A percentile compares a stretch with the other conserved stretches of the same genome.
Conservation (phyloP, 495 filamentous ascomycete species). For the Achaetomiella virescens region DNA sequence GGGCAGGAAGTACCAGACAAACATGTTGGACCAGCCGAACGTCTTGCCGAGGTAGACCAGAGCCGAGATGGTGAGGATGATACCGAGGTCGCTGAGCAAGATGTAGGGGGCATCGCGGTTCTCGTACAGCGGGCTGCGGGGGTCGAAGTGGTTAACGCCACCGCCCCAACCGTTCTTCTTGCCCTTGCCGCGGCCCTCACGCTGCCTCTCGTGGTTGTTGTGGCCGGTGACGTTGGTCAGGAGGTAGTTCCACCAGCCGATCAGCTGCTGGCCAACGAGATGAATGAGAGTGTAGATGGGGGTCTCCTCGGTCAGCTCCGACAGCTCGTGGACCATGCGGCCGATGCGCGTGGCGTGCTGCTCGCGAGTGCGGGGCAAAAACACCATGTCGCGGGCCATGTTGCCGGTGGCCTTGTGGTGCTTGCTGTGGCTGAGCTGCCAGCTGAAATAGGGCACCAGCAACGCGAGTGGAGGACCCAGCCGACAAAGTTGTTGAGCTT, state of each 20-base stretch:
- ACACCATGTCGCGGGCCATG: conserved; percentile 96
- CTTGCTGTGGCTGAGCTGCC: conserved; percentile 90
- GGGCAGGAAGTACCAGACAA: conserved; percentile 89
- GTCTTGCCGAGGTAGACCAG: conserved; percentile 58
- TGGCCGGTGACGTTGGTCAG: conserved; percentile 88
- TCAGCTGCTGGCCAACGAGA: conserved; percentile 75
- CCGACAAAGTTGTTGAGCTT: conserved; percentile 79
- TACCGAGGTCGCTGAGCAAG: conserved; percentile 73
- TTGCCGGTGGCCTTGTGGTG: conserved; percentile 96
- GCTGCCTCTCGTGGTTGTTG: conserved; percentile 76
- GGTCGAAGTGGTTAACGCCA: conserved; percentile 93
- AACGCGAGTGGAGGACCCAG: conserved; percentile 78
- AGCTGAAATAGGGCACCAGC: conserved; percentile 84
- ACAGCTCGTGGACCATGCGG: conserved; percentile 65
- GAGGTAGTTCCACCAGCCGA: conserved; percentile 87
- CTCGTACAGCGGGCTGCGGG: conserved; percentile 83
- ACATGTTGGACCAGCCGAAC: conserved; percentile 77
- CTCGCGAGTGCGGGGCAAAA: conserved; percentile 79
- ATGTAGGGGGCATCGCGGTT: conserved; percentile 80
- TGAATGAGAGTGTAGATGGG: conserved; percentile 71
- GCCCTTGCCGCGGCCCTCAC: conserved; percentile 82
- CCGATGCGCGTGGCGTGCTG: conserved; percentile 66
- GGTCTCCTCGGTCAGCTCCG: conserved; percentile 89
- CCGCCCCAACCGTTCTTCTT: conserved; percentile 74
- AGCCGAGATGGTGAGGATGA: conserved; percentile 49